Conservation (phyloP, 108 stramenopile genomes). For the Nitzschia palea region DNA sequence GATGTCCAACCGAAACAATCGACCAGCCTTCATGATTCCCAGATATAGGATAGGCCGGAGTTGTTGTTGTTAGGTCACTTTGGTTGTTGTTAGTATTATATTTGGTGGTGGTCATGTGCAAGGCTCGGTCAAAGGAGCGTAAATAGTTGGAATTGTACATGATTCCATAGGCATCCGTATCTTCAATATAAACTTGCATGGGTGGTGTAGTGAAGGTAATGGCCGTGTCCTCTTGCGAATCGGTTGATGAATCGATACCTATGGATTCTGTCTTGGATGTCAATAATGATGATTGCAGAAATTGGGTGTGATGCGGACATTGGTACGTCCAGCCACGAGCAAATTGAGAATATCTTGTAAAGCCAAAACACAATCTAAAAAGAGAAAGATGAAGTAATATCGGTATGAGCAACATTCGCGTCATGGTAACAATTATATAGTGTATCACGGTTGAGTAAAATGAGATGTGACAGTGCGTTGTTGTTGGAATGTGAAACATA, state of each 20-base stretch:
- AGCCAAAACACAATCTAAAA: no score
- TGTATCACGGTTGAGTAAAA: no score
- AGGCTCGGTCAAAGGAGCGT: conserved; percentile 62
- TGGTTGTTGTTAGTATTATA: background rate
- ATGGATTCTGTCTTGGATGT: background rate
- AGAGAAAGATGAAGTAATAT: no score
- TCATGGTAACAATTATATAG: no score
- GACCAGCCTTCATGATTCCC: conserved; percentile 41
- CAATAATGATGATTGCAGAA: no score
- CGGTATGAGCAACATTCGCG: no score
- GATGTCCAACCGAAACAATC: conserved; percentile 42
- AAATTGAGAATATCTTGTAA: no score
- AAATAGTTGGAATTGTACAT: conserved; percentile 77
- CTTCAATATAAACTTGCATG: conserved; percentile 71
- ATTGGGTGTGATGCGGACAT: background rate
- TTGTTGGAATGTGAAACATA: no score
- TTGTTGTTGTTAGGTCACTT: background rate
- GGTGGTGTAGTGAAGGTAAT: conserved; percentile 7
- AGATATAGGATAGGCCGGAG: background rate
- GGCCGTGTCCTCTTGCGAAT: background rate
- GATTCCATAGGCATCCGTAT: conserved; percentile 78
- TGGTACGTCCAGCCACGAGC: background rate
- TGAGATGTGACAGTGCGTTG: no score
- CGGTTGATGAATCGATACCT: background rate
- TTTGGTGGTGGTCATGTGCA: conserved; percentile 20